Base-by-base conservation (phyloP, 176 grass and related monocot genomes). In the Rhynchospora tenuis region DNA sequence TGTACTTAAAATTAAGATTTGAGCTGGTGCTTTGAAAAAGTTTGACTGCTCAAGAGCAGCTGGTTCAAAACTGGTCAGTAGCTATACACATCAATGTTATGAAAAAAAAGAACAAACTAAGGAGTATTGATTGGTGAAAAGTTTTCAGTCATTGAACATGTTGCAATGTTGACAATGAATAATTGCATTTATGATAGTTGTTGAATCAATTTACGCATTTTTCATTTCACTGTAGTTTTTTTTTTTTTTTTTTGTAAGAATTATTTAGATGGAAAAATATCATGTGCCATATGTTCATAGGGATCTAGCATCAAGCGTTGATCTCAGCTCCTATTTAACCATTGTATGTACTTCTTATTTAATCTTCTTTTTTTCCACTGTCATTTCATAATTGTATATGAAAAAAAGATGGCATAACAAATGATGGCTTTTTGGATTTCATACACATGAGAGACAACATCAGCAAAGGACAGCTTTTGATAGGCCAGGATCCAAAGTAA, bases 231-330 rank as follows among this genome's bases (percentile, higher is more conserved):
- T 89, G 78, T 62, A 98, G 95, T 90, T 95, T 3, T 98, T 95
- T 64, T 95, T 91, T 62, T 95, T 92, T 90, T 95, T 3, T 98
- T 95, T 64, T 95, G 92, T 61, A 92, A 98, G 64, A 98, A 98
- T 82, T 98, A 95, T 89, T 63, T 98, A 64, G 95, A 95, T 91
- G 95, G 95, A 66, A 66, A 92, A 91, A 48, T 98, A 98, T 91
- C 95, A 98, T 83, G 92, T 98, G 77, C 95, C 95, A 77, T 95
- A 95, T 83, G 95, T 91, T 63, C 95, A 98, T 85, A 89, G 91
- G 51, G 84, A 56, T 76, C 91, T 98, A 89, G 95, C 92, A 77
- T 98, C 95, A 45, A 86, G 92, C 66, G 91, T 98, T 84, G 73
- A 93, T 80, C 92, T 98, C 83, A 85, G 94, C 50, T 98, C 90